Conservation (phyloP, 768 basidiomycete genomes). For the Tylopilus intermedius region DNA sequence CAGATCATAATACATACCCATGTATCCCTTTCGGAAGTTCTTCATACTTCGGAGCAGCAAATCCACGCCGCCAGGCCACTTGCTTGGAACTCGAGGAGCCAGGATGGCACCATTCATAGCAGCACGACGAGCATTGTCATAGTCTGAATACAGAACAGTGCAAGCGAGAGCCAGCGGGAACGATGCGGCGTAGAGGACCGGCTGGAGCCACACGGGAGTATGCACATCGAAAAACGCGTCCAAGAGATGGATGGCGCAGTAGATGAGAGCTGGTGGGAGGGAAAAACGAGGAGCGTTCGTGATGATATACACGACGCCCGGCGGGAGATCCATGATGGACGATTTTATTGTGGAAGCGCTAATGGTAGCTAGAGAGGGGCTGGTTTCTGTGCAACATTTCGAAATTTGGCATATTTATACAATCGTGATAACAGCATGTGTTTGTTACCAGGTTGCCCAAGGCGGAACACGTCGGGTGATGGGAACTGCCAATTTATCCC, state of each 20-base stretch:
- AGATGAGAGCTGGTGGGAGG: conserved; percentile 15
- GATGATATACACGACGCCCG: conserved; percentile 28
- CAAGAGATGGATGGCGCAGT: conserved; percentile 13
- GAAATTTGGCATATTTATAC: conserved; percentile 4
- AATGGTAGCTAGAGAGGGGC: too few relatives aligned
- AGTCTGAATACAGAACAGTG: conserved; percentile 12
- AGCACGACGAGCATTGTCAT: conserved; percentile 12
- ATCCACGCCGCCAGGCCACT: conserved; percentile 36
- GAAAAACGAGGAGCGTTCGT: conserved; percentile 23
- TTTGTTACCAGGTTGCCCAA: not conserved
- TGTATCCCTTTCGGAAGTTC: conserved; percentile 25
- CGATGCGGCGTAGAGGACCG: conserved; percentile 17
- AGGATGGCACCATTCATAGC: conserved; percentile 25
- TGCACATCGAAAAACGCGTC: conserved; percentile 3
- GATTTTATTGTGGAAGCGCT: not conserved
- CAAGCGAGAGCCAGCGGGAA: conserved; percentile 21
- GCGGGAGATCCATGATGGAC: conserved; percentile 28
- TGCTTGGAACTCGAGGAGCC: conserved; percentile 31
- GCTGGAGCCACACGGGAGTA: conserved; percentile 15
- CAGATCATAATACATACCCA: conserved; percentile 22
- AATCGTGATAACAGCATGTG: conserved; percentile 4
- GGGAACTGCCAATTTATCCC: not conserved
- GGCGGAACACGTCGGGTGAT: not conserved
- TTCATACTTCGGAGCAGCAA: conserved; percentile 22
- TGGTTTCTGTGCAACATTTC: not conserved